phyloP scores from a whole-genome alignment of 2,329 filamentous ascomycete genomes.

The Amphichorda felina region DNA sequence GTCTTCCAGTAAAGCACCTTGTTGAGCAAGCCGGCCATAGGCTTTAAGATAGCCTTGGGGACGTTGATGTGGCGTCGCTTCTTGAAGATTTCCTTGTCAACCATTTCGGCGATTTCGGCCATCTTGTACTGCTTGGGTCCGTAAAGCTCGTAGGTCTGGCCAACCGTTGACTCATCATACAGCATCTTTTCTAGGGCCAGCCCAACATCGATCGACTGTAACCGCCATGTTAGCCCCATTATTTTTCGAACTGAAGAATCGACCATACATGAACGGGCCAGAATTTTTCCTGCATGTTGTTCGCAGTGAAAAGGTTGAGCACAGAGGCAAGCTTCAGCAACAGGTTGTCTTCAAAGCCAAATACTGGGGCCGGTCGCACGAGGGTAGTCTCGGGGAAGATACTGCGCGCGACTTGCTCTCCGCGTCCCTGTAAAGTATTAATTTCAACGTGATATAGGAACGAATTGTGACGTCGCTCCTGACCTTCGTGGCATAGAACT shows the following conservation, averaged over 20 bases:
- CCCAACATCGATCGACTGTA: constrained; percentile 76
- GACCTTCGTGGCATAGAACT: constrained; percentile 87
- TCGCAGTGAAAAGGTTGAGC: constrained; percentile 76
- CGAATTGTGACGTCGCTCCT: constrained; percentile 6
- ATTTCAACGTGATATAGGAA: not conserved
- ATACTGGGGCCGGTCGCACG: constrained; percentile 85
- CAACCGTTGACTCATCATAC: constrained; percentile 80
- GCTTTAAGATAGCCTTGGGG: constrained; percentile 70
- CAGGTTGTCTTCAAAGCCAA: constrained; percentile 88
- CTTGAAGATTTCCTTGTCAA: constrained; percentile 89
- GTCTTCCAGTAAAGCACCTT: constrained; percentile 81
- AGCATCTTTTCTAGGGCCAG: constrained; percentile 81
- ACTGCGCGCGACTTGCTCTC: constrained; percentile 71
- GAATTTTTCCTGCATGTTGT: constrained; percentile 86
- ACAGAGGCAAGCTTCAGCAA: constrained; percentile 74
- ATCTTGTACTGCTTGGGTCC: constrained; percentile 89
- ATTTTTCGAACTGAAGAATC: too few species aligned
- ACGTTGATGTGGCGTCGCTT: constrained; percentile 83
- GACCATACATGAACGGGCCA: constrained; percentile 73
- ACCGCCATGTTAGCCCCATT: not conserved
- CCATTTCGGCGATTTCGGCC: constrained; percentile 72
- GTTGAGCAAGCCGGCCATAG: constrained; percentile 64
- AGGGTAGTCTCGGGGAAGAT: constrained; percentile 97
- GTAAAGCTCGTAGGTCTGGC: constrained; percentile 88
- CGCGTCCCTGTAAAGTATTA: constrained; percentile 46